Conservation (phyloP, 306 rosid genomes). For the Alnus glutinosa region DNA sequence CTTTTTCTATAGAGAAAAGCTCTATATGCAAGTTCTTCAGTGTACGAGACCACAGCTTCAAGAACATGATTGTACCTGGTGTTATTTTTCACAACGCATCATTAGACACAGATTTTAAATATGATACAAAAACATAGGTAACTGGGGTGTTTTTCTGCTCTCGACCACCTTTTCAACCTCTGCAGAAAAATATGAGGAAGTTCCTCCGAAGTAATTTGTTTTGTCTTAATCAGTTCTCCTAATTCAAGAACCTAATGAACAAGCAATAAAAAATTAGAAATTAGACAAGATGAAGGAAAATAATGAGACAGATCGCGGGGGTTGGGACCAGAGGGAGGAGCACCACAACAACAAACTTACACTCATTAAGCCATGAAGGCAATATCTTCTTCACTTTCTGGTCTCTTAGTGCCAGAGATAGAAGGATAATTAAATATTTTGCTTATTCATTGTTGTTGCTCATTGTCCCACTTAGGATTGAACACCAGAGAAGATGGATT, state of each 20-base stretch:
- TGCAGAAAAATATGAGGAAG: conserved; percentile 59
- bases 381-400: conserved; percentile 64
- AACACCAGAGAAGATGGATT: conserved; percentile 62
- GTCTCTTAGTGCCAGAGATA: conserved; percentile 38
- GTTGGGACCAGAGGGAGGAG: not conserved
- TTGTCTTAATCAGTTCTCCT: conserved; percentile 63
- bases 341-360: conserved; percentile 39
- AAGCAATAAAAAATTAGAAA: not conserved
- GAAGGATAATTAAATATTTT: conserved; percentile 54
- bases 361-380: conserved; percentile 50
- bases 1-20: no score
- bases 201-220: conserved; percentile 71
- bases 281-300: conserved; percentile 11
- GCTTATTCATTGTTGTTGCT: conserved; percentile 12
- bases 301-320: not conserved
- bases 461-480: conserved; percentile 53
- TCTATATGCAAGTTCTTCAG: conserved; percentile 61
- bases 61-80: conserved; percentile 64
- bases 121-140: not conserved
- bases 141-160: conserved; percentile 19
- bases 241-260: conserved; percentile 65
- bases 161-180: conserved; percentile 62
- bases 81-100: conserved; percentile 21
- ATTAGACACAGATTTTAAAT: conserved; percentile 9
- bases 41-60: conserved; percentile 61